Percentiles rank a stretch among this genome's conserved stretches.
Conservation (phyloP, 306 rosid genomes). For the Vigna hirtella region DNA sequence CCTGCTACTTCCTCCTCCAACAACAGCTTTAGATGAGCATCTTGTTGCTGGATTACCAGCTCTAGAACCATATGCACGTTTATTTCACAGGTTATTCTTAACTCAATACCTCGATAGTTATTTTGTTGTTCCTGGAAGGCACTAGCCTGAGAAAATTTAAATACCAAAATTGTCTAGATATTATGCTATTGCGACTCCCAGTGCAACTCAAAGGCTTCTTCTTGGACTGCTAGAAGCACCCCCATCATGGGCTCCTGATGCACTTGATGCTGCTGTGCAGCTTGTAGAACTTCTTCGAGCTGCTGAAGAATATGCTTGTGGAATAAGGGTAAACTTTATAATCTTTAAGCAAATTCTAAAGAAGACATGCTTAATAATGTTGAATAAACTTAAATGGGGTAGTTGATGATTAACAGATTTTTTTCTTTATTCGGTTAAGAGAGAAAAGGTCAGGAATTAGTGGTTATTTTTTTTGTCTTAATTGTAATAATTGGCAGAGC, state of each 20-base stretch:
- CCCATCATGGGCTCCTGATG: conserved; percentile 97
- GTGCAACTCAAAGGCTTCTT: conserved; percentile 97
- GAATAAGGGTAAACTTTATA: conserved; percentile 75
- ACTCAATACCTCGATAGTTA: conserved; percentile 28
- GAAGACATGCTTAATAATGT: no score
- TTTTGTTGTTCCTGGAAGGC: background rate
- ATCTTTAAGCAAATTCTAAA: conserved; percentile 5
- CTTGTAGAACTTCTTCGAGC: conserved; percentile 95
- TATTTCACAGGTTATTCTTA: conserved; percentile 77
- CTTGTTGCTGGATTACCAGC: conserved; percentile 93
- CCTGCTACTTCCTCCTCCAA: conserved; percentile 90
- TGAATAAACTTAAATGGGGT: no score
- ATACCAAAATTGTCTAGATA: conserved; percentile 56
- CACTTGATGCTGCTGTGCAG: conserved; percentile 93
- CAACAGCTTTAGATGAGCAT: conserved; percentile 90
- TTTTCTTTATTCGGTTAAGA: no score
- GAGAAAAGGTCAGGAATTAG: background rate
- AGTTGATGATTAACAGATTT: no score
- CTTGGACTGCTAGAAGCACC: conserved; percentile 95
- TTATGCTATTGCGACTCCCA: conserved; percentile 95
- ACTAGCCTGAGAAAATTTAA: background rate
- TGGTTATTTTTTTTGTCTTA: no score
- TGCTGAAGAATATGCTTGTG: conserved; percentile 92
- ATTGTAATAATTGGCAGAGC: no score
- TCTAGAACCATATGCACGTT: conserved; percentile 92